Evolutionary conservation across 352 stramenopile genomes (phyloP).

Genomic region (Phytophthora syringae): DNA sequence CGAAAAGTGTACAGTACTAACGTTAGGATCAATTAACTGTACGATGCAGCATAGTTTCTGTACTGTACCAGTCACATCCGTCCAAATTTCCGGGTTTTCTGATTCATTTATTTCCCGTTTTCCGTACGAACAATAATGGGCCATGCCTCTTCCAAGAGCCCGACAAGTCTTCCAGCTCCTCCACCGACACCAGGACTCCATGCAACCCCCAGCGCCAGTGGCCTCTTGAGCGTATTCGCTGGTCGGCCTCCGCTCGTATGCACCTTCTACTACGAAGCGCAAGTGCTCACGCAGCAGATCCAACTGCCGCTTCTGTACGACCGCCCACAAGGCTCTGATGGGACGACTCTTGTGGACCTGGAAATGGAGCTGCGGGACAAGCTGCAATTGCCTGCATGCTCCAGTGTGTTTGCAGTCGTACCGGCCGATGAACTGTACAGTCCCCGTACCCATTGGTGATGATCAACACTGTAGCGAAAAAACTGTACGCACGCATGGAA

Average conservation of each 20-base stretch:
- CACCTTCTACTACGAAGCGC: conserved; percentile 74
- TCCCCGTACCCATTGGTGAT: conserved; percentile 81
- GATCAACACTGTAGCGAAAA: conserved; percentile 71
- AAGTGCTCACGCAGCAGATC: conserved; percentile 54
- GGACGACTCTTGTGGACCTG: conserved; percentile 74
- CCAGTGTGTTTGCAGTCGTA: conserved; percentile 78
- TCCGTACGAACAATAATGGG: conserved; percentile 17
- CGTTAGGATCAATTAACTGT: no score
- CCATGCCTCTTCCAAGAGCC: conserved; percentile 23
- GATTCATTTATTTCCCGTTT: no score
- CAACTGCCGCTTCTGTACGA: conserved; percentile 76
- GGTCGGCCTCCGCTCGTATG: conserved; percentile 63
- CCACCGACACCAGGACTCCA: background rate
- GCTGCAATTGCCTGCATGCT: conserved; percentile 57
- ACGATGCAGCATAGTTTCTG: no score
- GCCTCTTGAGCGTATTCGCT: conserved; percentile 33
- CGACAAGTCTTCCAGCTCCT: background rate
- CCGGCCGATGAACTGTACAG: conserved; percentile 82
- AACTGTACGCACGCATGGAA: conserved; percentile 54
- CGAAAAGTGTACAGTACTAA: no score
- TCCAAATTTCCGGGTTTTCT: no score
- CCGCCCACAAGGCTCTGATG: conserved; percentile 38
- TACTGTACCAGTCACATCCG: no score
- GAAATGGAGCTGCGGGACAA: conserved; percentile 75
- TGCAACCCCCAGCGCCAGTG: background rate